Evolutionary conservation across 257 asterid species (phyloP).

Genomic region (Fraxinus cuspidata): DNA sequence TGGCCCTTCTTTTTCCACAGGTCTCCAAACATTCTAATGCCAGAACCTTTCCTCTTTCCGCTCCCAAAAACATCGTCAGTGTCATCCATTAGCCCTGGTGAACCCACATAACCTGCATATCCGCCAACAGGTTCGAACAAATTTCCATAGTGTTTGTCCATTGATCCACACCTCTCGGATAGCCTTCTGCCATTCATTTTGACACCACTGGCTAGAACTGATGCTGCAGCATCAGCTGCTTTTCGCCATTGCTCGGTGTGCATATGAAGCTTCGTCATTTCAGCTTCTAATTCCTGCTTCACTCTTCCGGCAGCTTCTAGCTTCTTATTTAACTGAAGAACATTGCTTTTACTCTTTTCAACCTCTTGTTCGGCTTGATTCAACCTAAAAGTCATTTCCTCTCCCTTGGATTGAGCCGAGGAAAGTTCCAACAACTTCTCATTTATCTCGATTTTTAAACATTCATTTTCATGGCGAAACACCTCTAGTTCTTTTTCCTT

Average conservation of each 20-base stretch:
- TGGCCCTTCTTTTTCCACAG: conserved; percentile 88
- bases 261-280: conserved; percentile 80
- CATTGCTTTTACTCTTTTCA: conserved; percentile 48
- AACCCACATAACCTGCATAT: conserved; percentile 49
- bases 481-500: conserved; percentile 50
- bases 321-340: conserved; percentile 41
- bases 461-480: conserved; percentile 43
- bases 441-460: conserved; percentile 47
- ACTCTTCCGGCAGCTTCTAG: conserved; percentile 51
- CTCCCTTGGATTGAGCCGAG: conserved; percentile 39
- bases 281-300: conserved; percentile 63
- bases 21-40: conserved; percentile 84
- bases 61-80: conserved; percentile 56
- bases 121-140: conserved; percentile 44
- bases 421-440: conserved; percentile 45
- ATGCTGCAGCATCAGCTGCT: conserved; percentile 98
- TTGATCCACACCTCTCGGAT: conserved; percentile 92
- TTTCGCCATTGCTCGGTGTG: conserved; percentile 97
- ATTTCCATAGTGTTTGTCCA: conserved; percentile 64
- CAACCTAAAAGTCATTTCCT: conserved; percentile 42
- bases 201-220: conserved; percentile 68
- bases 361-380: conserved; percentile 49
- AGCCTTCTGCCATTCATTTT: conserved; percentile 64
- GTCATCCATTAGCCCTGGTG: conserved; percentile 61
- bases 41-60: conserved; percentile 71